Evolutionary conservation across 2,329 filamentous ascomycete species (phyloP).

Genomic region (Cordyceps farinosa): DNA sequence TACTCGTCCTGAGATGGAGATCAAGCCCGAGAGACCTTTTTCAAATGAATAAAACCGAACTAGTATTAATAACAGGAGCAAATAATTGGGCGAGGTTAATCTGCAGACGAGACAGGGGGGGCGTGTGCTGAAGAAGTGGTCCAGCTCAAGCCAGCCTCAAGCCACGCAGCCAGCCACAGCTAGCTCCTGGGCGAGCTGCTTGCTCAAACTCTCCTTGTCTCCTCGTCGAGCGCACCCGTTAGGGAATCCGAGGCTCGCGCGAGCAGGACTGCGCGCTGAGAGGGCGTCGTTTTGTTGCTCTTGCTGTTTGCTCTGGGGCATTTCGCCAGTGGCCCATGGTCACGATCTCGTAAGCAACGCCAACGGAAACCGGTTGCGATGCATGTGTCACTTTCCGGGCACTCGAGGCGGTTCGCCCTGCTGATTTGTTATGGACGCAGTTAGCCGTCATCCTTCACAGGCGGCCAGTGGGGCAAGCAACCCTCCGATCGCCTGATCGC

Average conservation of each 20-base stretch:
- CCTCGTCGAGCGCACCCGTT: background rate
- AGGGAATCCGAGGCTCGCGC: background rate
- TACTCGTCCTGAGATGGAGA: conserved; percentile 8
- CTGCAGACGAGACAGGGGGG: background rate
- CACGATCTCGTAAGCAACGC: background rate
- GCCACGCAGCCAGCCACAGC: conserved; percentile 9
- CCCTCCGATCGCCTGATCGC: conserved; percentile 14
- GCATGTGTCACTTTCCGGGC: background rate
- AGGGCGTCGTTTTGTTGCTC: background rate
- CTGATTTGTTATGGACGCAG: background rate
- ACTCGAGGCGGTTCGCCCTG: background rate
- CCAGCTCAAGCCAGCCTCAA: background rate
- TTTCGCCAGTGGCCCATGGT: background rate
- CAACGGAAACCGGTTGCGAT: background rate
- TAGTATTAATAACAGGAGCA: conserved; percentile 3
- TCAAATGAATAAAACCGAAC: background rate
- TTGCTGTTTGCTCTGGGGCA: background rate
- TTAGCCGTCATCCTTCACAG: background rate
- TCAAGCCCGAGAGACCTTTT: background rate
- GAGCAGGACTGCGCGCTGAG: background rate
- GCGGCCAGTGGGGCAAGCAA: background rate
- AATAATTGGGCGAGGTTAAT: conserved; percentile 10
- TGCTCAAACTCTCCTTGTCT: too few species aligned
- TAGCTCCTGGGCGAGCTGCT: background rate
- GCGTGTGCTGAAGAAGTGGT: background rate